phyloP scores from a whole-genome alignment of 805 yeast species.

The Lachancea quebecensis region DNA sequence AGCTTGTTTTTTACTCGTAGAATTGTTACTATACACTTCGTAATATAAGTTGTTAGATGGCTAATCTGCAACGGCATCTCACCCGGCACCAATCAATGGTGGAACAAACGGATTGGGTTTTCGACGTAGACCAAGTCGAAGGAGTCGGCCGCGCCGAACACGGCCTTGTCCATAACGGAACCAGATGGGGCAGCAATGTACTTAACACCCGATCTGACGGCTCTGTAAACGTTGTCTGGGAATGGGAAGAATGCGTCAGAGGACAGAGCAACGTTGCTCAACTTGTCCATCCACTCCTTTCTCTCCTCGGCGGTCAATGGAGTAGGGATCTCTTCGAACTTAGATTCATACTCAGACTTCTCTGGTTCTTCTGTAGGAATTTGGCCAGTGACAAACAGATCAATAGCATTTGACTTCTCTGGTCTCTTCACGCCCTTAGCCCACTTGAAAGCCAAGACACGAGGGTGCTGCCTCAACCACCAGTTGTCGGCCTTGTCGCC shows the following conservation, averaged over 20 bases:
- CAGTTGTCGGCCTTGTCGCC: constrained; percentile 99
- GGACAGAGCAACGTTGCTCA: constrained; percentile 81
- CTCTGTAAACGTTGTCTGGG: constrained; percentile 98
- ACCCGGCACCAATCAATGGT: constrained; percentile 50
- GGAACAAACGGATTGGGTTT: constrained; percentile 96
- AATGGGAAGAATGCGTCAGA: constrained; percentile 99
- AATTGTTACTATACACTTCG: neutral
- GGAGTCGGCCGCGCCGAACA: constrained; percentile 91
- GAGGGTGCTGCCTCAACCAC: constrained; percentile 99
- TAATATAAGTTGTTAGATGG: no score
- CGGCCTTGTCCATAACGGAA: constrained; percentile 95
- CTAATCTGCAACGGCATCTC: neutral
- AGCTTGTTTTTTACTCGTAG: neutral
- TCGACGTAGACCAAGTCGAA: constrained; percentile 87
- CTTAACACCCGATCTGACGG: constrained; percentile 93
- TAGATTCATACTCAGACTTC: constrained; percentile 83
- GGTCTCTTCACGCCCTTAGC: constrained; percentile 98
- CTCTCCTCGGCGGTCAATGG: constrained; percentile 82
- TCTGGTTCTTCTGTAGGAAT: constrained; percentile 91
- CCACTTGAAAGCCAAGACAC: constrained; percentile 89
- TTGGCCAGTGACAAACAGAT: constrained; percentile 84
- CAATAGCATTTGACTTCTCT: constrained; percentile 97
- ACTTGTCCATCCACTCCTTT: constrained; percentile 74
- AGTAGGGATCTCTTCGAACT: constrained; percentile 75
- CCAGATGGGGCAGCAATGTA: constrained; percentile 97